Base-by-base conservation (phyloP, 2,329 filamentous ascomycete genomes). In the Ceratocystis variospora region DNA sequence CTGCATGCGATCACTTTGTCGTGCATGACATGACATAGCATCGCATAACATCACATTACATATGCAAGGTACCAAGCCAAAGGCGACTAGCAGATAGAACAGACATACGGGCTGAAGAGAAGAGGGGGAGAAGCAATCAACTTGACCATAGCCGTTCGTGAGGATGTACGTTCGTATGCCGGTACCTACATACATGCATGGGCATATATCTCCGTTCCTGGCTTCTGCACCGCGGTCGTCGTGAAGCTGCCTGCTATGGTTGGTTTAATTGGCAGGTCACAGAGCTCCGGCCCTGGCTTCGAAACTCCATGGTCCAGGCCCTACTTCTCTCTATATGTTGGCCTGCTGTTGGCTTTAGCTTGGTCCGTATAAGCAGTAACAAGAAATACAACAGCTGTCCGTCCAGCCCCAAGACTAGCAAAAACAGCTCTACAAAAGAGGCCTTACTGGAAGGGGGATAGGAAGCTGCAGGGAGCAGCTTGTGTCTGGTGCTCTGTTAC, bases 21-120 rank as follows among this genome's bases (percentile, higher is more conserved):
- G 46, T 63, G 61, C 61, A 63, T 63, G 61, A 37, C 28, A 59
- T 59, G 53, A 22, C 53, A 59, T 37, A 3, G 17, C 53, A 59
- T 55, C 25, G 28, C 53, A 59, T 33, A 15, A 5, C 53, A 59
- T 59, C 25, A 25, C 61, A 63, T 46, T 33, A 63, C 61, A 63
- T 63, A 63, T 63, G 61, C 61, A 63, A 63, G 61, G 61, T 63
- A 63, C 61, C 53, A 59, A 31, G 53, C 53, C 53, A 31, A 31
- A 17, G 17, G 25, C n/a, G 37, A 33, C 53, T 31, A 59, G 53
- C 53, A 59, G 28, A 25, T 31, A 59, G 53, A 31, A 59, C 53
- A 17, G 53, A 17, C 53, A 31, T 25, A 33, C 33, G 28, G 12
- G 53, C 53, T 53, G 48, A 53, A 53, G 48, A 62, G 61, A 28